Evolutionary conservation across 208 protist species (phyloP).

Genomic region (Crithidia bombi): DNA sequence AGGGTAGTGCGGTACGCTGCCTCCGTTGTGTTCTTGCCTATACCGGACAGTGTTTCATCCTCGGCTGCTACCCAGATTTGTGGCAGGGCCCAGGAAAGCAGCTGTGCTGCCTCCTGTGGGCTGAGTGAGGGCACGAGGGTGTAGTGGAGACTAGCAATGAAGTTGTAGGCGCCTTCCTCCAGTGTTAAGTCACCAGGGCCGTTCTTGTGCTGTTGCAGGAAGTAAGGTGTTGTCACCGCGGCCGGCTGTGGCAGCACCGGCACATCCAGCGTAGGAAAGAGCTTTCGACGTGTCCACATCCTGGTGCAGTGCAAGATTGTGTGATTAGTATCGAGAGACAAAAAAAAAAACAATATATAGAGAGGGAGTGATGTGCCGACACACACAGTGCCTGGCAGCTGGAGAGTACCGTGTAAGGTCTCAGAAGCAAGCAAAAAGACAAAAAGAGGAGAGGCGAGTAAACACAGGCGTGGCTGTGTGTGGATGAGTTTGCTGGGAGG

Average conservation of each 20-base stretch:
- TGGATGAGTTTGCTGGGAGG: no score
- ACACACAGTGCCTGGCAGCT: no score
- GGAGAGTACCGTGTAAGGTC: no score
- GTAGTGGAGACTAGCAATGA: slow-evolving; percentile 58
- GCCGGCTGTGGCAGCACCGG: slow-evolving; percentile 16
- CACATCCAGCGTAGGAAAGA: slow-evolving; percentile 22
- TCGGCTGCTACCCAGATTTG: neutral
- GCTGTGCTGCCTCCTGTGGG: slow-evolving; percentile 25
- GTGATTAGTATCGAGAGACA: neutral
- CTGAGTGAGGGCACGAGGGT: slow-evolving; percentile 49
- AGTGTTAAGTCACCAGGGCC: slow-evolving; percentile 16
- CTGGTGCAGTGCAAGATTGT: neutral
- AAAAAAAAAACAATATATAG: slow-evolving; percentile 2
- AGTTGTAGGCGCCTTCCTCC: slow-evolving; percentile 48
- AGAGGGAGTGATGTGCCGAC: no score
- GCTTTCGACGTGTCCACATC: slow-evolving; percentile 34
- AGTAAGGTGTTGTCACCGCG: slow-evolving; percentile 22
- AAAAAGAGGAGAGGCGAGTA: slow-evolving; percentile 4
- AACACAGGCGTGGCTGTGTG: no score
- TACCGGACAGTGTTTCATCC: no score
- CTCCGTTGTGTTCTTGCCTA: neutral
- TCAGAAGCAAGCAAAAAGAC: neutral
- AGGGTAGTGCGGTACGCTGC: neutral
- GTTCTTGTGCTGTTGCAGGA: slow-evolving; percentile 7
- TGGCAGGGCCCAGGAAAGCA: slow-evolving; percentile 52